phyloP scores from a whole-genome alignment of 2,329 filamentous ascomycete species.

The Nigrograna mackinnonii region DNA sequence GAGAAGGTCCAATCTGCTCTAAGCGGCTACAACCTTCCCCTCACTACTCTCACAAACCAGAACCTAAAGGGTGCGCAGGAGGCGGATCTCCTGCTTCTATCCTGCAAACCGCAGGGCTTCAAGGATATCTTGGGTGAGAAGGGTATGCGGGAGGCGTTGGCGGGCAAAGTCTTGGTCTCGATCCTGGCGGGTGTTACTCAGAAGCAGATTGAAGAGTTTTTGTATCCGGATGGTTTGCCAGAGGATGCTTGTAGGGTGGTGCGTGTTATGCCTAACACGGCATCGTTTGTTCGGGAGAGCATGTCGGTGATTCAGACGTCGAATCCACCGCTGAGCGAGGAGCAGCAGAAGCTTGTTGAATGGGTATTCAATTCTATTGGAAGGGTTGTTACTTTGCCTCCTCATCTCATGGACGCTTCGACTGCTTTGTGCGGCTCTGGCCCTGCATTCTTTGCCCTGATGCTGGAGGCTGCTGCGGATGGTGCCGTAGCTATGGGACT shows the following conservation, averaged over 20 bases:
- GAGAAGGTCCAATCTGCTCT: constrained; percentile 70
- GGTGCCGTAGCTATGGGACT: constrained; percentile 80
- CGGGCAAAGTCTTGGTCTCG: constrained; percentile 79
- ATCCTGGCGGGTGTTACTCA: constrained; percentile 79
- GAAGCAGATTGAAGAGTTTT: constrained; percentile 65
- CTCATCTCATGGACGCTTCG: constrained; percentile 70
- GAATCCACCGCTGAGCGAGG: constrained; percentile 59
- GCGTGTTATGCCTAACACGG: constrained; percentile 84
- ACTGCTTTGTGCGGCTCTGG: constrained; percentile 77
- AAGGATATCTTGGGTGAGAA: constrained; percentile 67
- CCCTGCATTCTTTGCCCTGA: constrained; percentile 75
- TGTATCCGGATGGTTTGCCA: constrained; percentile 60
- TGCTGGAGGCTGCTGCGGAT: constrained; percentile 76
- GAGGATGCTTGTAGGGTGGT: constrained; percentile 66
- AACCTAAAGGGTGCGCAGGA: constrained; percentile 70
- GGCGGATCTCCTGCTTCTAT: constrained; percentile 75
- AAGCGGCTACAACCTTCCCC: constrained; percentile 61
- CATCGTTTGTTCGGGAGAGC: constrained; percentile 74
- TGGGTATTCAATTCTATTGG: constrained; percentile 81
- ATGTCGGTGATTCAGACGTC: constrained; percentile 77
- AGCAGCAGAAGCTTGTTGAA: constrained; percentile 62
- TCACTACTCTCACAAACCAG: constrained; percentile 71
- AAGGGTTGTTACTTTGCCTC: constrained; percentile 68
- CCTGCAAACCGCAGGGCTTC: constrained; percentile 80
- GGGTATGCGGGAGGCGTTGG: constrained; percentile 72